These are phyloP conservation scores for Priceomyces carsonii DNA, from an alignment of 805 yeast genomes.

Conservation along the genomic window DNA sequence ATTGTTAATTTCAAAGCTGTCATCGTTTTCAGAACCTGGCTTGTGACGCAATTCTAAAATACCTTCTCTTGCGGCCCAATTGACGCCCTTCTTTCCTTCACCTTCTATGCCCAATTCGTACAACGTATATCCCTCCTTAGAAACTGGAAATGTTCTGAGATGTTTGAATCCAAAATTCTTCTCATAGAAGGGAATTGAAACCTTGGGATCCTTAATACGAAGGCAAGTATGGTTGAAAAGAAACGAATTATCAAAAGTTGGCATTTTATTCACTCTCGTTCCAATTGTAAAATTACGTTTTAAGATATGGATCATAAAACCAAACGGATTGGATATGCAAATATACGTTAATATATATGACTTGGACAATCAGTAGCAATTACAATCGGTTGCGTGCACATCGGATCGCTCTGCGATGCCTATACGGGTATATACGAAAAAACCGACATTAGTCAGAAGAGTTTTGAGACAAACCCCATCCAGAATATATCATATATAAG, in stretches of 20 bases:
- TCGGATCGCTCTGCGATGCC: too few relatives aligned
- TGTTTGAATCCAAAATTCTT: conserved; percentile 73
- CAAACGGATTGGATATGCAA: too few relatives aligned
- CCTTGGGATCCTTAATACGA: conserved; percentile 79
- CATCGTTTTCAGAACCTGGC: conserved; percentile 67
- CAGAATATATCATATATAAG: too few relatives aligned
- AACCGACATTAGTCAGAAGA: too few relatives aligned
- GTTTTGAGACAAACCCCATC: too few relatives aligned
- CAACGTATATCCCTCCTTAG: conserved; percentile 59
- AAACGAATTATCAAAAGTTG: conserved; percentile 36
- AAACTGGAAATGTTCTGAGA: conserved; percentile 50
- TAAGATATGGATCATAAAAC: too few relatives aligned
- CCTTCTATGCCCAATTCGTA: conserved; percentile 66
- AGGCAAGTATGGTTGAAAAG: conserved; percentile 70
- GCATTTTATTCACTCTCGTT: conserved; percentile 21
- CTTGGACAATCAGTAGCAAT: too few relatives aligned
- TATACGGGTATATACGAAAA: too few relatives aligned
- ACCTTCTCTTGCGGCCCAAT: conserved; percentile 57
- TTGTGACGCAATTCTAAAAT: conserved; percentile 82
- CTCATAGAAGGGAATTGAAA: conserved; percentile 70
- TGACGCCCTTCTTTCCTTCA: conserved; percentile 33
- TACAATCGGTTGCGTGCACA: too few relatives aligned
- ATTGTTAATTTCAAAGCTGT: conserved; percentile 59
- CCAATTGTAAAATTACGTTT: too few relatives aligned
- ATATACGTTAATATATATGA: too few relatives aligned